These are phyloP conservation scores for Pythium folliculosum DNA, from an alignment of 352 stramenopile species.

Conservation along the genomic window DNA sequence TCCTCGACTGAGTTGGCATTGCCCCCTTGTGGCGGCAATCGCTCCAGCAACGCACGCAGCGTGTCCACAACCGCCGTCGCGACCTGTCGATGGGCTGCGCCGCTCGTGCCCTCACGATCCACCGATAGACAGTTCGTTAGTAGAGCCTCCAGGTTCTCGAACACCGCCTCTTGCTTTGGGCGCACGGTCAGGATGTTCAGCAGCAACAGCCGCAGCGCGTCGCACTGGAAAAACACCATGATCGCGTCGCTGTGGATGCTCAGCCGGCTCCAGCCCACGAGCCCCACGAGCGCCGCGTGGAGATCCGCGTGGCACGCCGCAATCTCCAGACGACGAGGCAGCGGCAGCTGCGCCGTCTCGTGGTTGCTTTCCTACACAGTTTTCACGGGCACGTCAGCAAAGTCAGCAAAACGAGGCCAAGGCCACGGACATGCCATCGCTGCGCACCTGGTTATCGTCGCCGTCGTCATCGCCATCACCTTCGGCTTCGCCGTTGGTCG, in stretches of 20 bases:
- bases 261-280: slow-evolving; percentile 73
- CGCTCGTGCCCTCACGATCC: slow-evolving; percentile 35
- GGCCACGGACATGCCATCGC: background rate
- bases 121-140: slow-evolving; percentile 64
- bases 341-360: slow-evolving; percentile 49
- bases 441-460: slow-evolving; percentile 10
- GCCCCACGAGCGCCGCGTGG: slow-evolving; percentile 69
- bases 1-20: slow-evolving; percentile 17
- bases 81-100: slow-evolving; percentile 38
- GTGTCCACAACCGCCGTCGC: slow-evolving; percentile 46
- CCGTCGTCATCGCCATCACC: slow-evolving; percentile 1
- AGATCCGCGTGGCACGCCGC: slow-evolving; percentile 65
- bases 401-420: background rate
- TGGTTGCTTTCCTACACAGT: background rate
- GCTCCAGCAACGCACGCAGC: slow-evolving; percentile 38
- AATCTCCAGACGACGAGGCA: slow-evolving; percentile 61
- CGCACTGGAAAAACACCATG: slow-evolving; percentile 67
- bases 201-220: slow-evolving; percentile 62
- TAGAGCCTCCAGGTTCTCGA: slow-evolving; percentile 57
- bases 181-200: slow-evolving; percentile 57
- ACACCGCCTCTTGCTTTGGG: slow-evolving; percentile 38
- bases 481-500: background rate
- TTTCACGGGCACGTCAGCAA: background rate
- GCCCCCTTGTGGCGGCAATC: slow-evolving; percentile 11
- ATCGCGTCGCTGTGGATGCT: slow-evolving; percentile 68